Evolutionary conservation across 2,329 filamentous ascomycete species (phyloP).

Genomic region (Ophiostoma ulmi): DNA sequence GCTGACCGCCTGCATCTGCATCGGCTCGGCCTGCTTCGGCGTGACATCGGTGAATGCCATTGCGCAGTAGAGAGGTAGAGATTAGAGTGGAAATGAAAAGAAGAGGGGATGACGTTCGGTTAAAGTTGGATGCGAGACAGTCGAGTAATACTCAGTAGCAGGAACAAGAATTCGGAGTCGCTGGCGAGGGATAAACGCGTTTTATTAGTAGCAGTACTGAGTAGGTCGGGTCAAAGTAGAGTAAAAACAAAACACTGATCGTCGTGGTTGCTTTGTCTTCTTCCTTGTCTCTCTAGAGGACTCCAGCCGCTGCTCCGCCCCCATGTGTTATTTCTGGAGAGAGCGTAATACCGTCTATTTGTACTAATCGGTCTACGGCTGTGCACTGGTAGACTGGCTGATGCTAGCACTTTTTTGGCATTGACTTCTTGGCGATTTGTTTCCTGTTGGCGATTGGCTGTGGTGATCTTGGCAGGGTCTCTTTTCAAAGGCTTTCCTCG

Average conservation of each 20-base stretch:
- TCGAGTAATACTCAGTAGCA: not conserved
- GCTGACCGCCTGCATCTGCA: constrained; percentile 2
- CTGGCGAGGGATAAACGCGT: not conserved
- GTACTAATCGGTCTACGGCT: not conserved
- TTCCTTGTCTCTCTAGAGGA: not conserved
- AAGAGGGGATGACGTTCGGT: not conserved
- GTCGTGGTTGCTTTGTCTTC: not conserved
- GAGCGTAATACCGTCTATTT: too few species aligned
- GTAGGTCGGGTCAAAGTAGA: too few species aligned
- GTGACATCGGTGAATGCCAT: constrained; percentile 11
- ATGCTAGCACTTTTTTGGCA: not conserved
- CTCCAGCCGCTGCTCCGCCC: not conserved
- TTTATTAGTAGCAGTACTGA: not conserved
- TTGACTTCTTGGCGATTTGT: too few species aligned
- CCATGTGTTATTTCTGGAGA: too few species aligned
- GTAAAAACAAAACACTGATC: not conserved
- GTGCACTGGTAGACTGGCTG: not conserved
- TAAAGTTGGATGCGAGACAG: not conserved
- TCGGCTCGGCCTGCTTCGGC: constrained; percentile 5
- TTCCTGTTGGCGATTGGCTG: too few species aligned
- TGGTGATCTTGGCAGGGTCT: too few species aligned
- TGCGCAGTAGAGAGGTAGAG: not conserved
- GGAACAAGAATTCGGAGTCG: not conserved
- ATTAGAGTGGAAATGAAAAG: not conserved
- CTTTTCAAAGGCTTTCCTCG: not conserved